These are phyloP conservation scores for Crithidia bombi DNA, from an alignment of 208 protist species.

Conservation along the genomic window DNA sequence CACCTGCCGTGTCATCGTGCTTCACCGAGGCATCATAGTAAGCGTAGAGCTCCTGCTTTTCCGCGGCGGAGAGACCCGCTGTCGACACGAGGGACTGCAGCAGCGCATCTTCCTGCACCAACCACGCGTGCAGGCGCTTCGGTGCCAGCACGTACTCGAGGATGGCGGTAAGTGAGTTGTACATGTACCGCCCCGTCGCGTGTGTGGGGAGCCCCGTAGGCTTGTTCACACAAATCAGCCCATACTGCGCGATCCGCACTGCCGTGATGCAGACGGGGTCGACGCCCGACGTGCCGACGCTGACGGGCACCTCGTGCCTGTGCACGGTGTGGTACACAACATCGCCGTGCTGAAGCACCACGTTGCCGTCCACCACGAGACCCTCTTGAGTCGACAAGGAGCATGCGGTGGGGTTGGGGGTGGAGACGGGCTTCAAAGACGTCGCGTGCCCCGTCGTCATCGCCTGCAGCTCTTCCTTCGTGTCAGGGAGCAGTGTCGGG, in stretches of 20 bases:
- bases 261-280: constrained; percentile 58
- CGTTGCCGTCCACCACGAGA: background rate
- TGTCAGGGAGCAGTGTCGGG: background rate
- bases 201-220: constrained; percentile 87
- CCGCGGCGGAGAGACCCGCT: constrained; percentile 32
- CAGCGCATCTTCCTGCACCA: constrained; percentile 55
- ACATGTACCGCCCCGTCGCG: constrained; percentile 90
- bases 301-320: constrained; percentile 94
- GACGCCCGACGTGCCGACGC: constrained; percentile 58
- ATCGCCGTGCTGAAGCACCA: constrained; percentile 77
- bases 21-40: constrained; percentile 46
- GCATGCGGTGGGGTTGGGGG: background rate
- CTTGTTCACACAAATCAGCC: constrained; percentile 72
- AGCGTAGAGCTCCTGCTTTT: constrained; percentile 61
- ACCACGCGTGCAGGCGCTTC: constrained; percentile 70
- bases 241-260: constrained; percentile 64
- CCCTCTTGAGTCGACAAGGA: background rate
- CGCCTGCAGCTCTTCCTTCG: background rate
- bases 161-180: constrained; percentile 91
- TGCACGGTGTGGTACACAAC: constrained; percentile 91
- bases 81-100: constrained; percentile 81
- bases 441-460: too few relatives aligned
- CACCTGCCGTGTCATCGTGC: background rate
- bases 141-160: constrained; percentile 89
- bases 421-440: too few relatives aligned